A percentile compares a stretch with the other conserved stretches of the same genome.
Evolutionary conservation across 2,329 filamentous ascomycete genomes (phyloP).

Genomic region (Colletotrichum chlorophyti): DNA sequence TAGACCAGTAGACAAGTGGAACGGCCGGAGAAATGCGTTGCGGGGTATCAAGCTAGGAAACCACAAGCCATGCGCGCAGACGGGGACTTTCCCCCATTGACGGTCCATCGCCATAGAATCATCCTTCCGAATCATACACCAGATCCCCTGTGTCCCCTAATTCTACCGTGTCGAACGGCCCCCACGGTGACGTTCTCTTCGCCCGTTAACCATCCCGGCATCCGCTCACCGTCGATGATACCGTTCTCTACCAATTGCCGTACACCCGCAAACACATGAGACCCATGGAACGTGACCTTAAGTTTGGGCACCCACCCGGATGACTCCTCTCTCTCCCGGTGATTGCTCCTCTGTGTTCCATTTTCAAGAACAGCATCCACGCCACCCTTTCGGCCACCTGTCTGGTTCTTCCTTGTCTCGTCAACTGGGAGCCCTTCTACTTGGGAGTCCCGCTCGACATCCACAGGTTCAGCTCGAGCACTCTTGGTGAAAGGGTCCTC

Average conservation of each 20-base stretch:
- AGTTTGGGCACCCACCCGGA: slow-evolving; percentile 66
- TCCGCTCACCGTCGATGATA: slow-evolving; percentile 75
- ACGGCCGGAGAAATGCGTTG: slow-evolving; percentile 1
- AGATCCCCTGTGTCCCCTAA: slow-evolving; percentile 64
- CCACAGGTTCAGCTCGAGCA: slow-evolving; percentile 36
- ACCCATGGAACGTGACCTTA: slow-evolving; percentile 73
- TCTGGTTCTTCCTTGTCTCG: slow-evolving; percentile 7
- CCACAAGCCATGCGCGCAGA: neutral
- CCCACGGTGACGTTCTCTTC: slow-evolving; percentile 82
- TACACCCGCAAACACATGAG: slow-evolving; percentile 82
- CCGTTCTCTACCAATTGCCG: slow-evolving; percentile 79
- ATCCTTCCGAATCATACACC: too few species aligned
- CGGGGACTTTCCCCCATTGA: neutral
- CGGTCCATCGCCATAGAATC: too few species aligned
- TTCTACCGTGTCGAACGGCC: slow-evolving; percentile 70
- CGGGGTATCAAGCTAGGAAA: slow-evolving; percentile 15
- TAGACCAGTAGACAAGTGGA: slow-evolving; percentile 58
- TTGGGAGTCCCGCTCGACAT: slow-evolving; percentile 38
- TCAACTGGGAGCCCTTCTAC: slow-evolving; percentile 31
- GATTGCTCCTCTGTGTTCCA: slow-evolving; percentile 34
- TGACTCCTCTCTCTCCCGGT: slow-evolving; percentile 36
- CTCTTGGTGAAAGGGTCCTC: slow-evolving; percentile 60
- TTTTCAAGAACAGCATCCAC: slow-evolving; percentile 8
- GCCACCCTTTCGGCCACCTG: neutral
- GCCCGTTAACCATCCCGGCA: slow-evolving; percentile 92